Evolutionary conservation across 257 asterid genomes (phyloP).

Genomic region (Ilex asprella): DNA sequence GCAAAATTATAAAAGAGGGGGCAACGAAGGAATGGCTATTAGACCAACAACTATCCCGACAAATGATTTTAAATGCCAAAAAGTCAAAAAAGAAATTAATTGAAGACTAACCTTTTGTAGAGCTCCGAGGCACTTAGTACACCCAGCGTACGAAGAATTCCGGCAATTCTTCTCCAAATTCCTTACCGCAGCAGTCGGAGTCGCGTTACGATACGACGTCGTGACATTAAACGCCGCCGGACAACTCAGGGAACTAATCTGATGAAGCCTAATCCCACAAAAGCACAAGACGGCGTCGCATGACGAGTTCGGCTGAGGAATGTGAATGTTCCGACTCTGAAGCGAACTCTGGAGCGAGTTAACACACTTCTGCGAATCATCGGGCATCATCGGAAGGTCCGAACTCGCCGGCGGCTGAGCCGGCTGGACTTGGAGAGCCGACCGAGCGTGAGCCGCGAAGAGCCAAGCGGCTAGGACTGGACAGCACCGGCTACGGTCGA

Average conservation of each 20-base stretch:
- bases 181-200: conserved; percentile 82
- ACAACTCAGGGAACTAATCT: conserved; percentile 65
- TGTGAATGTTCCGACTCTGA: conserved; percentile 47
- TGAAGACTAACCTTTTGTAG: conserved; percentile 60
- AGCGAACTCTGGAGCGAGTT: conserved; percentile 70
- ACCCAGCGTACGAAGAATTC: conserved; percentile 77
- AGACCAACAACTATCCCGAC: too few relatives aligned
- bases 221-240: conserved; percentile 78
- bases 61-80: too few relatives aligned
- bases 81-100: too few relatives aligned
- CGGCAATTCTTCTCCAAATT: conserved; percentile 70
- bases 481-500: conserved; percentile 93
- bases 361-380: conserved; percentile 91
- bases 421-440: conserved; percentile 52
- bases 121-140: conserved; percentile 84
- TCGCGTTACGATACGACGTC: conserved; percentile 41
- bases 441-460: conserved; percentile 89
- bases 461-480: conserved; percentile 98
- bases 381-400: conserved; percentile 89
- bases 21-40: too few relatives aligned
- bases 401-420: conserved; percentile 48
- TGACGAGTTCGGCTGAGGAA: conserved; percentile 73
- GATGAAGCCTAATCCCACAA: conserved; percentile 91
- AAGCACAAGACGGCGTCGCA: conserved; percentile 96
- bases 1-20: too few relatives aligned